phyloP scores from a whole-genome alignment of 345 rosid species.

The Ricinus communis region DNA sequence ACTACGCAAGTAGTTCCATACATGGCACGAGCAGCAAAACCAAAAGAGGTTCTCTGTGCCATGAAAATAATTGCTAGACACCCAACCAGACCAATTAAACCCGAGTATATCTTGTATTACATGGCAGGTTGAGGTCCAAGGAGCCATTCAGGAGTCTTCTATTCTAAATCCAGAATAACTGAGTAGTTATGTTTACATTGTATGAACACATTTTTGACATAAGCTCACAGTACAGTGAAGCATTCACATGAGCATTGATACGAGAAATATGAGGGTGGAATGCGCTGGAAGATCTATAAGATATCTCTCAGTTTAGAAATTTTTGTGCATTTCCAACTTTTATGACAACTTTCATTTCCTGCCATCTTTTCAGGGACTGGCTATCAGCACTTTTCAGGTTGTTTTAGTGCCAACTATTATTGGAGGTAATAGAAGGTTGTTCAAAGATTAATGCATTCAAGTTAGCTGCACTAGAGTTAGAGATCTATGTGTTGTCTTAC shows the following conservation, averaged over 20 bases:
- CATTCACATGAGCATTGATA: neutral
- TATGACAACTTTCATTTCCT: constrained; percentile 11
- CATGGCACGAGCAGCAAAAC: neutral
- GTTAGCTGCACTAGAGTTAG: constrained; percentile 7
- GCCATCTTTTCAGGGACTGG: constrained; percentile 64
- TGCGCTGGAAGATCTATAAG: neutral
- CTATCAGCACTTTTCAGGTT: constrained; percentile 95
- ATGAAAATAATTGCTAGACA: neutral
- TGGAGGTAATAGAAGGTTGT: constrained; percentile 54
- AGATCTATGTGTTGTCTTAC: constrained; percentile 1
- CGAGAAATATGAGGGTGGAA: neutral
- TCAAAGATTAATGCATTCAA: constrained; percentile 1
- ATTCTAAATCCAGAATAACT: neutral
- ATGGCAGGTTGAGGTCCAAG: neutral
- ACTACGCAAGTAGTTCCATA: neutral
- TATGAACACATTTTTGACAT: neutral
- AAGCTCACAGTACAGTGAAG: neutral
- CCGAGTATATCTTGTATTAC: neutral
- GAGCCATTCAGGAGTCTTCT: neutral
- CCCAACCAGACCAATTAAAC: neutral
- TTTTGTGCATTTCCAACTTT: neutral
- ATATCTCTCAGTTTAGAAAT: neutral
- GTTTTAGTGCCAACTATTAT: constrained; percentile 82
- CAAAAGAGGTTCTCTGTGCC: neutral
- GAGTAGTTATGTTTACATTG: neutral